These are phyloP conservation scores for Ogataea naganishii DNA, from an alignment of 805 yeast species.

Conservation along the genomic window DNA sequence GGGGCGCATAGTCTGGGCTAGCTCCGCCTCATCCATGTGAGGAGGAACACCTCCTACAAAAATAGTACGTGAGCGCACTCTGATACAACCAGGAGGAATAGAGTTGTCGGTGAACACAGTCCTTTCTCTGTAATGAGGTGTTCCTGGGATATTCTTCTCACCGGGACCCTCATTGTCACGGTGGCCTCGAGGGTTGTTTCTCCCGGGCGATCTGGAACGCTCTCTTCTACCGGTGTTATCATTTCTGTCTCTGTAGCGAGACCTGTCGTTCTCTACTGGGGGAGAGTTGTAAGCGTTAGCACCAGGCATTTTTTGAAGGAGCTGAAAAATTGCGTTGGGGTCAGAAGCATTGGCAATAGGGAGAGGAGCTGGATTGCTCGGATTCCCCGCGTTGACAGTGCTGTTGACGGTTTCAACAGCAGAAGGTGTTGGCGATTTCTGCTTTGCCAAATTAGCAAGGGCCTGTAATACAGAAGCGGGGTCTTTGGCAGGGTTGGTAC, in stretches of 20 bases:
- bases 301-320: conserved; percentile 44
- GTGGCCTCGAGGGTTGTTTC: conserved; percentile 11
- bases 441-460: conserved; percentile 50
- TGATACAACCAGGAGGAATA: conserved; percentile 70
- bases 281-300: conserved; percentile 7
- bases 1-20: conserved; percentile 67
- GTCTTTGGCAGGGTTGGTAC: conserved; percentile 34
- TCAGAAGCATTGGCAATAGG: conserved; percentile 17
- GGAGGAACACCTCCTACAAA: conserved; percentile 92
- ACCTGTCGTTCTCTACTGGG: too few species aligned
- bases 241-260: conserved; percentile 18
- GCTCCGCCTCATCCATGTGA: conserved; percentile 66
- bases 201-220: conserved; percentile 46
- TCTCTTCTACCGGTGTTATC: conserved; percentile 35
- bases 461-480: conserved; percentile 65
- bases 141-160: conserved; percentile 62
- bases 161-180: conserved; percentile 24
- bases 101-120: conserved; percentile 61
- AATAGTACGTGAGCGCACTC: conserved; percentile 81
- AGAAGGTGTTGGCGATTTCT: conserved; percentile 30
- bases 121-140: conserved; percentile 70
- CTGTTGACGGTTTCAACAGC: conserved; percentile 19
- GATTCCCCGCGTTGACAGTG: conserved; percentile 2
- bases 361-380: conserved; percentile 8
- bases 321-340: conserved; percentile 37